A percentile compares a stretch with the other conserved stretches of the same genome.
phyloP scores from a whole-genome alignment of 163 green algal genomes.

The Chlamydomonas reinhardtii region DNA sequence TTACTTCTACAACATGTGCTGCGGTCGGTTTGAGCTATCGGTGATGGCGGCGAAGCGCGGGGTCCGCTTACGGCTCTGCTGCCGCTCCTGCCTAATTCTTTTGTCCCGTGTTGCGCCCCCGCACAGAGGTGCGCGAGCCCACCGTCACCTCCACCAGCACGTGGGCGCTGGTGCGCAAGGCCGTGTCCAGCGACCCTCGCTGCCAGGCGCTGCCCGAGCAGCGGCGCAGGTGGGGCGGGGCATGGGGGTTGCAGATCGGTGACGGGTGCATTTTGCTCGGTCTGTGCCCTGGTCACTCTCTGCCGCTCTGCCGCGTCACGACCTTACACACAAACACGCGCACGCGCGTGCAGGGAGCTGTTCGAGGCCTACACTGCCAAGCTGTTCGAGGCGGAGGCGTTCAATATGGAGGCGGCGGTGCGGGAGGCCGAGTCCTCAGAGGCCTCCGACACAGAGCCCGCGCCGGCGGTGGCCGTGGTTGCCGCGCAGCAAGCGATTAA shows the following conservation, averaged over 20 bases:
- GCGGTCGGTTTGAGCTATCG: no score
- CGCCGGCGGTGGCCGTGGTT: not conserved
- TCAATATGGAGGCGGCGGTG: not conserved
- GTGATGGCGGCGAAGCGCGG: no score
- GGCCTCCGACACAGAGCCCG: no score
- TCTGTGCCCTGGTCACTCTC: no score
- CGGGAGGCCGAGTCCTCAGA: not conserved
- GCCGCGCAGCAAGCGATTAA: not conserved
- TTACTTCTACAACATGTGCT: no score
- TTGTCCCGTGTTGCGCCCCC: not conserved
- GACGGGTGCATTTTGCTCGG: no score
- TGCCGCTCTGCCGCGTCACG: no score
- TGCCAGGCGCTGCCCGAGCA: slow-evolving; percentile 48
- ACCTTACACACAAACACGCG: no score
- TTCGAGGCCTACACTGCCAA: slow-evolving; percentile 51
- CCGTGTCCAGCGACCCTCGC: slow-evolving; percentile 1
- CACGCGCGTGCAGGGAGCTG: slow-evolving; percentile 55
- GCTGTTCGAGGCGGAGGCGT: slow-evolving; percentile 31
- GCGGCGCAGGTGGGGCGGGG: slow-evolving; percentile 15
- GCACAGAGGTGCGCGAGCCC: slow-evolving; percentile 26
- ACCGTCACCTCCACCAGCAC: slow-evolving; percentile 46
- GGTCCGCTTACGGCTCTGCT: no score
- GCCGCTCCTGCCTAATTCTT: no score
- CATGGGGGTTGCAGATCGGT: no score
- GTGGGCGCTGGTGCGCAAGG: slow-evolving; percentile 48